Base-by-base conservation (phyloP, 1,284 basidiomycete species). In the Neonothopanus nambi region DNA sequence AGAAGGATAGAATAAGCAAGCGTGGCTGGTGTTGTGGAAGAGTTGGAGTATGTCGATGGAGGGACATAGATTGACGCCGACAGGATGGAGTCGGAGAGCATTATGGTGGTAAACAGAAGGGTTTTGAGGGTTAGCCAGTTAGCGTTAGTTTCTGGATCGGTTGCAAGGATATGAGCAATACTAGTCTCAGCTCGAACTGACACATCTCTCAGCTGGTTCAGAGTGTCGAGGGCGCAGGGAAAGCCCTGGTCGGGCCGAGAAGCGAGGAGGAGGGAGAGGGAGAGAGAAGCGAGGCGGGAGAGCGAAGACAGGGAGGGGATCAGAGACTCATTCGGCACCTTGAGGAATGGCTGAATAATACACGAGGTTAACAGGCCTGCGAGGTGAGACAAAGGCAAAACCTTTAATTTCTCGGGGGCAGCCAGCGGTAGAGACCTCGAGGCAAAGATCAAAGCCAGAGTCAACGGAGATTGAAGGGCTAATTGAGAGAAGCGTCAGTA, bases 71-170 rank as follows among this genome's bases (percentile, higher is more conserved):
- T 69, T 2, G 79, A 67, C 0, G 78, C 67, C 3, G 77, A 77
- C 17, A 91, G 74, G n/a, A 80, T 69, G 3, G 82, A 74, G 59
- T 89, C 84, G 3, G 81, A 69, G 23, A 90, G 67, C 84, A 89
- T 87, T 47, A 90, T 73, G 2, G 69, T 79, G 21, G 79, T 79
- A 65, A 91, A 91, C 9, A 91, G 70, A 0, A 87, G 63, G 0
- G 84, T 88, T 67, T 90, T 91, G 60, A 90, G 73, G 21, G 79
- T 72, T 5, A 70, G 71, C 88, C 87, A 90, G 9, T 39, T 23
- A 3, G 8, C 23, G 17, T 47, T 24, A 9, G 12, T 24, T 3
- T 37, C 23, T 35, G 13, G n/a, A 5, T 66, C 73, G 80, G 50
- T 30, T 20, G 28, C 50, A 15, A 30, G 18, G 38, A 35, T 39